Evolutionary conservation across 2,329 filamentous ascomycete genomes (phyloP).

Genomic region (Aspergillus fischeri): DNA sequence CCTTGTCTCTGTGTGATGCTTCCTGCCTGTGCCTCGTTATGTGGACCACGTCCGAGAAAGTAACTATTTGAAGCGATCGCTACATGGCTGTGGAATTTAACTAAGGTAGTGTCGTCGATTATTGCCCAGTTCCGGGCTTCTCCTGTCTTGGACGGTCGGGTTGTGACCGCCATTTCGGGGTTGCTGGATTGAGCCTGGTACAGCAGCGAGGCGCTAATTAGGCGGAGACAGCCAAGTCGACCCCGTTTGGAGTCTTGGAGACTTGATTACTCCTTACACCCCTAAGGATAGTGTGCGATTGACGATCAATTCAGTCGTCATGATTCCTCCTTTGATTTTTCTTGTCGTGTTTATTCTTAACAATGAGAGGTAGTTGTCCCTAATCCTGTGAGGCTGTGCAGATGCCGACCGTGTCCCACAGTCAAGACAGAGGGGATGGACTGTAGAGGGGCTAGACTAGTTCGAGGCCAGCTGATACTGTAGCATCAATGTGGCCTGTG

Average conservation of each 20-base stretch:
- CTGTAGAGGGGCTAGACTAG: not conserved
- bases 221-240: slow-evolving; percentile 1
- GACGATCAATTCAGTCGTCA: not conserved
- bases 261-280: not conserved
- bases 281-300: not conserved
- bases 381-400: not conserved
- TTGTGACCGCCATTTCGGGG: slow-evolving; percentile 14
- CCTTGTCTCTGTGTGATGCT: slow-evolving; percentile 1
- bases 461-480: not conserved
- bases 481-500: not conserved
- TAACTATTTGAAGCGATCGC: slow-evolving; percentile 4
- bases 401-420: not conserved
- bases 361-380: no score
- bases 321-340: not conserved
- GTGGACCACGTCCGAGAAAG: not conserved
- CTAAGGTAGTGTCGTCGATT: not conserved
- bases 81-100: slow-evolving; percentile 3
- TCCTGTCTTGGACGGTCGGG: slow-evolving; percentile 6
- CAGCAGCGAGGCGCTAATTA: slow-evolving; percentile 5
- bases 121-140: not conserved
- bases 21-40: not conserved
- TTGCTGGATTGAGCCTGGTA: slow-evolving; percentile 12
- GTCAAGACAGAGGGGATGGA: not conserved
- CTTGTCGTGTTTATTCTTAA: not conserved
- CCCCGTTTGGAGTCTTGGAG: not conserved